phyloP scores from a whole-genome alignment of 345 rosid species.

The Toxicodendron radicans region DNA sequence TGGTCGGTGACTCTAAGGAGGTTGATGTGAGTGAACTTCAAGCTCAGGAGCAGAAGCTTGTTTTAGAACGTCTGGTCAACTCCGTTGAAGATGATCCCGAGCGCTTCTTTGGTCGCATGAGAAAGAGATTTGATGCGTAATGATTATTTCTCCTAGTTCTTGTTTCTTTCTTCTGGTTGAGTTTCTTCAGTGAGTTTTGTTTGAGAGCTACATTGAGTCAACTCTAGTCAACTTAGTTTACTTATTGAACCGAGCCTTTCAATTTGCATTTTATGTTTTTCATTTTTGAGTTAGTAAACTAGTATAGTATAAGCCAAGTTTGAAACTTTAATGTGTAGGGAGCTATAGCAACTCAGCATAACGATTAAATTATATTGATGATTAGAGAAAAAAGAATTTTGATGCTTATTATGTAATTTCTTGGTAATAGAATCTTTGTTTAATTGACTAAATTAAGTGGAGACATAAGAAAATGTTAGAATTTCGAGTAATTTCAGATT shows the following conservation, averaged over 20 bases:
- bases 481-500: background rate
- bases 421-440: background rate
- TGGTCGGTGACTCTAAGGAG: slow-evolving; percentile 69
- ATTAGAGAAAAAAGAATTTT: background rate
- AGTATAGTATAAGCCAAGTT: background rate
- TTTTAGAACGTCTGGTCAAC: slow-evolving; percentile 69
- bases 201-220: background rate
- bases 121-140: slow-evolving; percentile 80
- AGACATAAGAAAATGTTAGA: background rate
- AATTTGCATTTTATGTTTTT: background rate
- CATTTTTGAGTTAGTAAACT: background rate
- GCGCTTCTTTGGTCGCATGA: slow-evolving; percentile 77
- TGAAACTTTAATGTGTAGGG: background rate
- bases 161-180: background rate
- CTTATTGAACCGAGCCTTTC: background rate
- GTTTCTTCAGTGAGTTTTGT: background rate
- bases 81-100: slow-evolving; percentile 84
- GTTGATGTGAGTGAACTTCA: slow-evolving; percentile 67
- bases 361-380: background rate
- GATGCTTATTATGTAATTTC: background rate
- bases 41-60: slow-evolving; percentile 63
- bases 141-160: background rate
- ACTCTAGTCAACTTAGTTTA: background rate
- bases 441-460: background rate
- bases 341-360: background rate